phyloP scores from a whole-genome alignment of 805 yeast genomes.

The Sungouiozyma ichnusensis region DNA sequence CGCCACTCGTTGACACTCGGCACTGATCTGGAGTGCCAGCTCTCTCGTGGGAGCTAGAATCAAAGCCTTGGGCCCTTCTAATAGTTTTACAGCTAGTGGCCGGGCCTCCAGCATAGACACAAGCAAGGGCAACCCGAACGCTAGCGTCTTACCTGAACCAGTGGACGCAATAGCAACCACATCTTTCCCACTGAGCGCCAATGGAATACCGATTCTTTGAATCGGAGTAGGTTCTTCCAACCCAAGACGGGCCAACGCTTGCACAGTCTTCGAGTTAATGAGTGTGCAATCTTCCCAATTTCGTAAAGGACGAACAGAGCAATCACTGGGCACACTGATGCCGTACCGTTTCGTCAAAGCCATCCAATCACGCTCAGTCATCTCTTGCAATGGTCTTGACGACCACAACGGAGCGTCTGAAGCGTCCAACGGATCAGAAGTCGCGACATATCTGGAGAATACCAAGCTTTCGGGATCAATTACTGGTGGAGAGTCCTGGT shows the following conservation, averaged over 20 bases:
- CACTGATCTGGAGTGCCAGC: slow-evolving; percentile 75
- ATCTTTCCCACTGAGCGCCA: slow-evolving; percentile 49
- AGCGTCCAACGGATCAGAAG: slow-evolving; percentile 2
- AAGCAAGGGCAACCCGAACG: slow-evolving; percentile 67
- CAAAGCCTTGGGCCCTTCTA: slow-evolving; percentile 63
- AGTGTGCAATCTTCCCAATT: slow-evolving; percentile 54
- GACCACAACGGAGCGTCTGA: slow-evolving; percentile 41
- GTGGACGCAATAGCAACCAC: slow-evolving; percentile 89
- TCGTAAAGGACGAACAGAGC: slow-evolving; percentile 46
- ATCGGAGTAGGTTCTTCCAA: slow-evolving; percentile 77
- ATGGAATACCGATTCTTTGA: slow-evolving; percentile 80
- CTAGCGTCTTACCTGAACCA: slow-evolving; percentile 90
- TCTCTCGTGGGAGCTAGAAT: slow-evolving; percentile 91
- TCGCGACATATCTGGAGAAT: not conserved
- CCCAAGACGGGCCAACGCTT: slow-evolving; percentile 32
- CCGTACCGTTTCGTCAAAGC: slow-evolving; percentile 63
- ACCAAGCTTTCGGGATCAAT: not conserved
- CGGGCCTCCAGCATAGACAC: slow-evolving; percentile 31
- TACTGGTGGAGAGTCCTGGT: not conserved
- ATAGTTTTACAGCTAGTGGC: slow-evolving; percentile 33
- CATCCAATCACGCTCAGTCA: slow-evolving; percentile 86
- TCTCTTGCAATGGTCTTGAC: slow-evolving; percentile 47
- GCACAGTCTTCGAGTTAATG: slow-evolving; percentile 35
- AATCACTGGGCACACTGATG: not conserved
- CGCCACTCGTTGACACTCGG: slow-evolving; percentile 29